Evolutionary conservation across 192 early-diverging fungal genomes (phyloP).

Genomic region (Chytriomyces sp.): DNA sequence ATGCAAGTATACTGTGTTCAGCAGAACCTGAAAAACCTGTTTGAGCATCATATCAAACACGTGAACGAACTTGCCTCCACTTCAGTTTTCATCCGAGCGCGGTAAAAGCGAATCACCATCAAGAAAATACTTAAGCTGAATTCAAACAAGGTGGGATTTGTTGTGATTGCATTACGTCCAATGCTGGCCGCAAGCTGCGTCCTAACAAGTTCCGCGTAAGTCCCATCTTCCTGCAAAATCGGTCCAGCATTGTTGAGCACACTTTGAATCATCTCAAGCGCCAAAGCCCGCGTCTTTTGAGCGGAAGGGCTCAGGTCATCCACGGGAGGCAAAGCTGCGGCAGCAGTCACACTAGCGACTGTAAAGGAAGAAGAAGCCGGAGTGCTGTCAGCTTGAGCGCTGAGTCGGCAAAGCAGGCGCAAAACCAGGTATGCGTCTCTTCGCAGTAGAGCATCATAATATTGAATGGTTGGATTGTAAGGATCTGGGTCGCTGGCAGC

Average conservation of each 20-base stretch:
- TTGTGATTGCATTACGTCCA: slow-evolving; percentile 57
- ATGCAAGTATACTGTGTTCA: slow-evolving; percentile 59
- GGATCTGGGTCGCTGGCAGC: slow-evolving; percentile 34
- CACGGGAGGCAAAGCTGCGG: slow-evolving; percentile 7
- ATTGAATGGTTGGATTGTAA: slow-evolving; percentile 55
- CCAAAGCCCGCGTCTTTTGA: slow-evolving; percentile 45
- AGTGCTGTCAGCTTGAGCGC: slow-evolving; percentile 43
- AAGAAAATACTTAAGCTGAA: slow-evolving; percentile 58
- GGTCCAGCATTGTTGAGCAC: slow-evolving; percentile 56
- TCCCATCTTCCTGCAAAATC: slow-evolving; percentile 48
- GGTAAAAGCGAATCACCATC: slow-evolving; percentile 53
- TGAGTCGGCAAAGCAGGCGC: slow-evolving; percentile 56
- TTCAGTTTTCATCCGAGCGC: slow-evolving; percentile 55
- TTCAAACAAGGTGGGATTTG: slow-evolving; percentile 63
- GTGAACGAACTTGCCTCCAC: slow-evolving; percentile 44
- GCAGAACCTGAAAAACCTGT: slow-evolving; percentile 33
- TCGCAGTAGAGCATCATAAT: slow-evolving; percentile 56
- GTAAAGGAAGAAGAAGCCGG: slow-evolving; percentile 33
- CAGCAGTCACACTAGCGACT: slow-evolving; percentile 31
- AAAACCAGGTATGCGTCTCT: slow-evolving; percentile 56
- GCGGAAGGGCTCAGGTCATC: slow-evolving; percentile 48
- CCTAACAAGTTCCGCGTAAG: slow-evolving; percentile 45
- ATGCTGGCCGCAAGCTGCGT: slow-evolving; percentile 51
- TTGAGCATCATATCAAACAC: not conserved
- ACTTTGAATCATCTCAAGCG: slow-evolving; percentile 60